Evolutionary conservation across 2,329 filamentous ascomycete species (phyloP), one percentile per base, ranked within the genome.

Genomic region (Fusarium neocosmosporiellum): DNA sequence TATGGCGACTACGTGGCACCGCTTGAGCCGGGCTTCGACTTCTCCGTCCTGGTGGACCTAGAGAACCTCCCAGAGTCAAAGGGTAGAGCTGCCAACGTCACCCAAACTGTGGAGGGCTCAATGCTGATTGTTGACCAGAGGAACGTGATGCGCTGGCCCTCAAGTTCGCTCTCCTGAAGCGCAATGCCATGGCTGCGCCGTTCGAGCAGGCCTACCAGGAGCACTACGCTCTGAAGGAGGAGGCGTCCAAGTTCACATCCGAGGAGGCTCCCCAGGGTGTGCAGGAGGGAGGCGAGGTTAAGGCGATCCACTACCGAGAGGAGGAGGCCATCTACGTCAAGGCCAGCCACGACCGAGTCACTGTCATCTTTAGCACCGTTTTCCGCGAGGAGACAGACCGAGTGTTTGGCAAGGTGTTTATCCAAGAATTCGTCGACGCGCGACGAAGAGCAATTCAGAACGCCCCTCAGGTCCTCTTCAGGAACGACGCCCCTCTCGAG

Each of bases 271-370:
- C 96, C 1, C 94, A 98, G 81, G 96, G 95, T 71, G 88, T 98
- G 33, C 87, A 88, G 74, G 96, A 98, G 84, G 96, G 96, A 59
- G 95, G 96, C 65, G 91, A 96, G 76, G 92, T 98, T 67, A 98
- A 97, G 89, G 92, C 96, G 4, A 97, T 99, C 78, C 96, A 98
- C 83, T 99, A 99, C 86, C 93, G 96, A 65, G 97, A 99, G 80
- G 95, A 98, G 86, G 96, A 99, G 83, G 95, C 96, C 60, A 98
- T 99, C 80, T 99, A 97, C 83, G 93, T 99, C 86, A 98, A 99
- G 86, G 96, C 96, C 70, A 97, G 94, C 82, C 93, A 97, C 85
- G 96, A 99, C 82, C 92, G 96, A 79, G 96, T 99, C 60, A 99
- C 97, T 1, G 95, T 99, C 79, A 99, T 99, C 80, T 99, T 99